phyloP scores from a whole-genome alignment of 1,139 yeast genomes.

The Saccharomyces hybrid region DNA sequence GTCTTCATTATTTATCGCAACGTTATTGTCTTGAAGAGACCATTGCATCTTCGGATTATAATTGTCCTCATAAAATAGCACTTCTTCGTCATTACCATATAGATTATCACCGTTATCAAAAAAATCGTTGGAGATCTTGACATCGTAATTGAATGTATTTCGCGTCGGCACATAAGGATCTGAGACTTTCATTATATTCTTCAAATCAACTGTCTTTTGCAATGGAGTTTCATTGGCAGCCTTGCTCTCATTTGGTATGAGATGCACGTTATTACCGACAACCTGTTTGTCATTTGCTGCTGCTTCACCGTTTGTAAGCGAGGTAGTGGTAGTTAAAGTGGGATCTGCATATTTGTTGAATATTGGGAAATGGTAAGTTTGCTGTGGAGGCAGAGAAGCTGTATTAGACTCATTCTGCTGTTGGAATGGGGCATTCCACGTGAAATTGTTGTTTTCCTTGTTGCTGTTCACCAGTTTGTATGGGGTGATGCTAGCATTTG shows the following conservation, averaged over 20 bases:
- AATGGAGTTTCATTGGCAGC: conserved; percentile 12
- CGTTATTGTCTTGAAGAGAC: conserved; percentile 32
- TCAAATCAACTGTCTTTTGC: conserved; percentile 23
- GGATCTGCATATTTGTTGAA: conserved; percentile 37
- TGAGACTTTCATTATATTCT: conserved; percentile 12
- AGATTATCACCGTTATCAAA: conserved; percentile 8
- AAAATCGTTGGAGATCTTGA: conserved; percentile 10
- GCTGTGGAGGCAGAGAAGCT: neutral
- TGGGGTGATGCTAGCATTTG: neutral
- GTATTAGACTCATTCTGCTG: conserved; percentile 9
- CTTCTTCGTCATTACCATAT: conserved; percentile 13
- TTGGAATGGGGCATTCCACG: conserved; percentile 7
- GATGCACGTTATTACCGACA: neutral
- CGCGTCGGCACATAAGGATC: conserved; percentile 3
- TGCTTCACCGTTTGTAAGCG: neutral
- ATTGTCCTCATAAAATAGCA: conserved; percentile 20
- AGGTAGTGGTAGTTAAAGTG: conserved; percentile 30
- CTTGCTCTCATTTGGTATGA: neutral
- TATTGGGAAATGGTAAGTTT: conserved; percentile 14
- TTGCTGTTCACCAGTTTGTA: neutral
- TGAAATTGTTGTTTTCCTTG: neutral
- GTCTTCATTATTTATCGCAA: conserved; percentile 25
- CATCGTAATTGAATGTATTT: conserved; percentile 4
- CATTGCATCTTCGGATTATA: conserved; percentile 36
- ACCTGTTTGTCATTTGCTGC: neutral